Evolutionary conservation across 176 grass and related monocot genomes (phyloP).

Genomic region (Eremochloa ophiuroides): DNA sequence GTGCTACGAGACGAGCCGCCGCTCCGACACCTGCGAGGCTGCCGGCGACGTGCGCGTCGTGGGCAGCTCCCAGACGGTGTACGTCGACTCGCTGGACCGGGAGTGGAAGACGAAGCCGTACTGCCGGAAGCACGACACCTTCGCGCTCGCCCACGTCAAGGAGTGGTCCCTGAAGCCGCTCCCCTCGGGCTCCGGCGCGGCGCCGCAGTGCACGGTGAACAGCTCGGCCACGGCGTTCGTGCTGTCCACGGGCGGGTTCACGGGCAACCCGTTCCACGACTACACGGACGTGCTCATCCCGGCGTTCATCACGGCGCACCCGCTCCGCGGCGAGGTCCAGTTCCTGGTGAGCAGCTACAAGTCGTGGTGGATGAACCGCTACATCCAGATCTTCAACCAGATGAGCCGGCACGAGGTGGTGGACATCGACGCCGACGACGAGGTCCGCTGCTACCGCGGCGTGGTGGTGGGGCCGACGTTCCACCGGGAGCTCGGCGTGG

Average conservation of each 20-base stretch:
- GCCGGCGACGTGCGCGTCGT: constrained; percentile 49
- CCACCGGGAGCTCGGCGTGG: constrained; percentile 68
- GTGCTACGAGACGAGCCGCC: constrained; percentile 54
- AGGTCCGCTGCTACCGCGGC: constrained; percentile 59
- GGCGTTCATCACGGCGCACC: constrained; percentile 54
- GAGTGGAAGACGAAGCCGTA: constrained; percentile 55
- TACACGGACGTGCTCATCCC: constrained; percentile 88
- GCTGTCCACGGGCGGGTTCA: constrained; percentile 60
- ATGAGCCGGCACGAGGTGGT: constrained; percentile 67
- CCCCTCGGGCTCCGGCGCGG: not conserved
- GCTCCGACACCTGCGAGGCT: constrained; percentile 58
- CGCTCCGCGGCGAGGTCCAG: constrained; percentile 58
- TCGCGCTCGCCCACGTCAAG: constrained; percentile 41
- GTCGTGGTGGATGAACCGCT: constrained; percentile 69
- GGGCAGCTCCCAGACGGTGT: constrained; percentile 29
- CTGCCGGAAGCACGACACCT: constrained; percentile 50
- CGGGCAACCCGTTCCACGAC: constrained; percentile 86
- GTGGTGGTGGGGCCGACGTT: constrained; percentile 52
- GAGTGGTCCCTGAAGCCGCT: constrained; percentile 53
- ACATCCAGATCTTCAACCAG: constrained; percentile 54
- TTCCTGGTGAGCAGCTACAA: constrained; percentile 64
- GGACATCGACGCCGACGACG: constrained; percentile 47
- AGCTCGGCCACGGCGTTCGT: constrained; percentile 46
- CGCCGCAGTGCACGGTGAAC: constrained; percentile 45
- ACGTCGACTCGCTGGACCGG: constrained; percentile 16